Percentiles rank a stretch among this genome's conserved stretches.
Conservation (phyloP, 2,329 filamentous ascomycete species). For the Fusarium pseudonygamai region DNA sequence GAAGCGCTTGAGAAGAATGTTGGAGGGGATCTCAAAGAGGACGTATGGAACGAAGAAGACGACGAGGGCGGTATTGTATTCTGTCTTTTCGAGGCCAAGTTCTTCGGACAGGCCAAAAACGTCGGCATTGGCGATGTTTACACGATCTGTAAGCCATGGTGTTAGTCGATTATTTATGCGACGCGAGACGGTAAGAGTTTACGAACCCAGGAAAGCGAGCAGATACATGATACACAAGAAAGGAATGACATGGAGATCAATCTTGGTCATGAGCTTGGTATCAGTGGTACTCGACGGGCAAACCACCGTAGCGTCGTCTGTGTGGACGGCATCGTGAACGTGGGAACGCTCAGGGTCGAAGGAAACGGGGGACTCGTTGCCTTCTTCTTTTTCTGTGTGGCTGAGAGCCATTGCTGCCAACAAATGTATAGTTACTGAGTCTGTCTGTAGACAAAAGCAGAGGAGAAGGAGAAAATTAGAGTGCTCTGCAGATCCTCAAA, state of each 20-base stretch:
- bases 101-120: constrained; percentile 73
- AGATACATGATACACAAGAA: constrained; percentile 78
- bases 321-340: constrained; percentile 10
- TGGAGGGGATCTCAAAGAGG: constrained; percentile 74
- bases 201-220: constrained; percentile 69
- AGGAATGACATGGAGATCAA: constrained; percentile 77
- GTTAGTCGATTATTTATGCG: neutral
- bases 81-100: constrained; percentile 63
- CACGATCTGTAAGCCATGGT: constrained; percentile 58
- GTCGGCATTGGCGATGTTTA: constrained; percentile 83
- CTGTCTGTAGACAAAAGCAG: too few relatives aligned
- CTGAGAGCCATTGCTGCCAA: constrained; percentile 27
- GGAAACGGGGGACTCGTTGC: constrained; percentile 35
- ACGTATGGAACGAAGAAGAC: constrained; percentile 87
- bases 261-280: constrained; percentile 71
- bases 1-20: constrained; percentile 71
- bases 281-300: constrained; percentile 69
- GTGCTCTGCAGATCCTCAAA: constrained; percentile 20
- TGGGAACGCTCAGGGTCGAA: constrained; percentile 36
- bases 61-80: constrained; percentile 80
- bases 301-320: constrained; percentile 39
- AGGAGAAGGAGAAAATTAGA: neutral
- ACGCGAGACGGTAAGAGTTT: neutral
- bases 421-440: neutral
- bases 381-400: constrained; percentile 29